A percentile compares a stretch with the other conserved stretches of the same genome.
These are phyloP conservation scores for Chytriomyces hyalinus DNA, from an alignment of 192 early-diverging fungal genomes.

Conservation along the genomic window DNA sequence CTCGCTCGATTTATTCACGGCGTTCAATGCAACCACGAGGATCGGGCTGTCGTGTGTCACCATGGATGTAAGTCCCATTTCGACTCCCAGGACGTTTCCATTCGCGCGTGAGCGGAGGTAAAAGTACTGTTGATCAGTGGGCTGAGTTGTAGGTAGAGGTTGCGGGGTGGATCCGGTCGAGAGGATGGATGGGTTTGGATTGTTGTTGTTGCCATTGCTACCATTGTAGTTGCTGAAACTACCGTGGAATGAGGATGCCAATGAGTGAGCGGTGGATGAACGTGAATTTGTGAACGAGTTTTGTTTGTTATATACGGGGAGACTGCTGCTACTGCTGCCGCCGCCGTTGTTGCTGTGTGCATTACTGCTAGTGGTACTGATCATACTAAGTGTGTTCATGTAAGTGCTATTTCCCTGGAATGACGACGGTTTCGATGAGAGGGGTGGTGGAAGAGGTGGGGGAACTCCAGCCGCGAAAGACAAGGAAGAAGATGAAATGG, in stretches of 20 bases:
- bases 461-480: neutral
- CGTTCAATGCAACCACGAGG: slow-evolving; percentile 20
- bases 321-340: neutral
- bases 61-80: slow-evolving; percentile 32
- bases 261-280: neutral
- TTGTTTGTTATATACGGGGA: neutral
- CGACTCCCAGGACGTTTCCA: slow-evolving; percentile 32
- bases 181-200: neutral
- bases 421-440: neutral
- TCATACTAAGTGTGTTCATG: neutral
- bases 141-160: neutral
- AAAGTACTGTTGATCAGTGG: slow-evolving; percentile 10
- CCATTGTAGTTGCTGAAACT: neutral
- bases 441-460: neutral
- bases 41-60: slow-evolving; percentile 31
- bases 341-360: too few species aligned
- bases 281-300: neutral
- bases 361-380: too few species aligned
- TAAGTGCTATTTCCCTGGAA: neutral
- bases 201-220: neutral
- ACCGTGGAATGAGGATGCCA: neutral
- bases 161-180: slow-evolving; percentile 22
- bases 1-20: neutral
- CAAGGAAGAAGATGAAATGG: neutral
- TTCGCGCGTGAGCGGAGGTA: slow-evolving; percentile 22